Base-by-base conservation (phyloP, 148 eudicot genomes). In the Dysphania ambrosioides region DNA sequence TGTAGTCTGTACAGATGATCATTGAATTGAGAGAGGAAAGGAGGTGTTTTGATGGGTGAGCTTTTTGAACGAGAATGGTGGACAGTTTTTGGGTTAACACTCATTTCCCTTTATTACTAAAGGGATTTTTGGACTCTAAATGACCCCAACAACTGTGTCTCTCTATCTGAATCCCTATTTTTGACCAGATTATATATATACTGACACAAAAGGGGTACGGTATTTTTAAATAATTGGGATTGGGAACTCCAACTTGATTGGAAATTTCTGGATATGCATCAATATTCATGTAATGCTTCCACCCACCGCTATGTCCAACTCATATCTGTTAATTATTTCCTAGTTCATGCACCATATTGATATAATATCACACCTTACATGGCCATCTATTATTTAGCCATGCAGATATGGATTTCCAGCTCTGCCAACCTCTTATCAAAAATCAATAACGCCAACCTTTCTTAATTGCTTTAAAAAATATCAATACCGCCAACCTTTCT, bases 21-120 rank as follows among this genome's bases (percentile, higher is more conserved):
- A 62, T 34, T 49, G 42, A 63, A 62, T n/a, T 63, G 69, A 1
- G 60, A 49, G 44, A 62, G 12, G 44, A 62, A 29, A 30, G 70
- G 56, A 34, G 63, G 41, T 10, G 38, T 24, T 32, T 64, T 38
- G 24, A 49, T 10, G 3, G 70, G 70, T 15, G 32, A 74, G 77
- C 69, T 74, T 51, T 62, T 47, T 7, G 69, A 74, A 9, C 60
- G 68, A 74, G 42, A 29, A 62, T 74, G 77, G n/a, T 44, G 42
- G 47, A 13, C 26, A 58, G 40, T 32, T 44, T 47, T 63, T 5
- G 59, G 21, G 30, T 19, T 62, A 21, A 41, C 24, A 27, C 23
- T 19, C 75, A 40, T 59, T 36, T 40, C 38, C 1, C 30, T 24
- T 38, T 38, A 12, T 0, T n/a, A 23, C 41, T 19, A 31, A 27